phyloP scores from a whole-genome alignment of 345 rosid genomes.

The Physaria fendleri region DNA sequence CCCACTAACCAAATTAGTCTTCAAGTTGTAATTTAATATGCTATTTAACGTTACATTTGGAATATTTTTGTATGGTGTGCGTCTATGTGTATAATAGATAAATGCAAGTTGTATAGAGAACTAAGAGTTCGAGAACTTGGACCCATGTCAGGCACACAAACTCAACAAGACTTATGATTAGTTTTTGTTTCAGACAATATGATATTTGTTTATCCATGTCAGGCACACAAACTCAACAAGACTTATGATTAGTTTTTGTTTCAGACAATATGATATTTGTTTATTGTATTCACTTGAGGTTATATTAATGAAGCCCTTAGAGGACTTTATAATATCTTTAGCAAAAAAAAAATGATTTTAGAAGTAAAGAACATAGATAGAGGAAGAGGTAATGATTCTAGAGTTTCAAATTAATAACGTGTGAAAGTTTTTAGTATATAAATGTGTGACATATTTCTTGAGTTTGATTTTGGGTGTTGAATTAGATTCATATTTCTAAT shows the following conservation, averaged over 20 bases:
- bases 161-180: conserved; percentile 18
- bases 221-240: conserved; percentile 17
- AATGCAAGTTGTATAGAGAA: conserved; percentile 10
- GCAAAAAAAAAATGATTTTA: not conserved
- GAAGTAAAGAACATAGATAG: not conserved
- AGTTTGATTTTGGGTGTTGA: too few species aligned
- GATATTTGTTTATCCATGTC: not conserved
- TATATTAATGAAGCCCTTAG: not conserved
- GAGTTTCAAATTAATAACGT: too few species aligned
- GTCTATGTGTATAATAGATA: conserved; percentile 5
- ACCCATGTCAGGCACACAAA: conserved; percentile 21
- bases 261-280: not conserved
- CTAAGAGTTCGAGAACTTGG: conserved; percentile 19
- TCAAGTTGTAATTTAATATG: conserved; percentile 11
- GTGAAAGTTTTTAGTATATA: too few species aligned
- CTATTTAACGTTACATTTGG: not conserved
- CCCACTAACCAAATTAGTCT: conserved; percentile 19
- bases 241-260: not conserved
- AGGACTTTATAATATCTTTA: not conserved
- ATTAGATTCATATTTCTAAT: too few species aligned
- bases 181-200: not conserved
- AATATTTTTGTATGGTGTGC: not conserved
- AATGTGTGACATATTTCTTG: too few species aligned
- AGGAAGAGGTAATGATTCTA: not conserved
- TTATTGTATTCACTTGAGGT: not conserved